A percentile compares a stretch with the other conserved stretches of the same genome.
phyloP scores from a whole-genome alignment of 805 yeast species.

The Ogataea ramenticola region DNA sequence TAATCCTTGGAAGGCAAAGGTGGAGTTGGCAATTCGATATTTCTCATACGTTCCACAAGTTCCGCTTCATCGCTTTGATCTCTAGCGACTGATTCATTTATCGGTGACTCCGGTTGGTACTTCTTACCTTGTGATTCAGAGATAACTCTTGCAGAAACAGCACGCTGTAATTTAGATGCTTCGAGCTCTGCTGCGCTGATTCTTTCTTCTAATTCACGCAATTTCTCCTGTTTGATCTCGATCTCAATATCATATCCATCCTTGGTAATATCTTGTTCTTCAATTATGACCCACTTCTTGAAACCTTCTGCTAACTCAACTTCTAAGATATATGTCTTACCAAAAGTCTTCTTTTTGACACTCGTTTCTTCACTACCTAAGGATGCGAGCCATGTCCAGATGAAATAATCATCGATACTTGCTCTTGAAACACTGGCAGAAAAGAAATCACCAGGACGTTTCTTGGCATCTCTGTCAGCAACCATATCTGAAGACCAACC shows the following conservation, averaged over 20 bases:
- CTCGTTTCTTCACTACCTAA: slow-evolving; percentile 68
- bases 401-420: slow-evolving; percentile 77
- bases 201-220: slow-evolving; percentile 21
- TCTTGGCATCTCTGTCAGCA: slow-evolving; percentile 14
- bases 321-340: slow-evolving; percentile 75
- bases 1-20: slow-evolving; percentile 5
- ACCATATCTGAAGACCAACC: slow-evolving; percentile 31
- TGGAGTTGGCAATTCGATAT: slow-evolving; percentile 4
- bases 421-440: slow-evolving; percentile 50
- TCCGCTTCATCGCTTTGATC: not conserved
- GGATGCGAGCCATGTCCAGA: slow-evolving; percentile 87
- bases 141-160: not conserved
- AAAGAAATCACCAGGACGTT: slow-evolving; percentile 23
- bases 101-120: too few relatives aligned
- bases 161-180: slow-evolving; percentile 12
- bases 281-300: slow-evolving; percentile 70
- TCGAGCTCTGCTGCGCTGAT: slow-evolving; percentile 21
- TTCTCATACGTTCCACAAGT: not conserved
- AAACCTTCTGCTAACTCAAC: slow-evolving; percentile 70
- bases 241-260: slow-evolving; percentile 29
- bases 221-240: slow-evolving; percentile 25
- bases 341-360: slow-evolving; percentile 60
- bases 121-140: not conserved
- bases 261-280: slow-evolving; percentile 49
- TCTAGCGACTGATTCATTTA: too few relatives aligned